phyloP scores from a whole-genome alignment of 2,329 filamentous ascomycete species.

The Dissoconium aciculare region DNA sequence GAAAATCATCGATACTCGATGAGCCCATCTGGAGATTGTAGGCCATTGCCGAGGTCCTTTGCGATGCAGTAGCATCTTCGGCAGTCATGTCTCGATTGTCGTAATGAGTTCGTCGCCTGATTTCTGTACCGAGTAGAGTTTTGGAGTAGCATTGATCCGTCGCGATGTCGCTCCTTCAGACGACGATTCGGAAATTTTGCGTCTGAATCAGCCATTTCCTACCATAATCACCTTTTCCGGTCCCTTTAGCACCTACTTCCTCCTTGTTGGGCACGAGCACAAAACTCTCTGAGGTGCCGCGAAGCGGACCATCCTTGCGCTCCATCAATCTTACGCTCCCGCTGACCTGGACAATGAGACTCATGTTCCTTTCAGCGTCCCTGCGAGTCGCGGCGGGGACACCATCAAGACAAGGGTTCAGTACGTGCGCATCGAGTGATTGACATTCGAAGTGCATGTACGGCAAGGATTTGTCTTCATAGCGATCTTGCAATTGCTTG shows the following conservation, averaged over 20 bases:
- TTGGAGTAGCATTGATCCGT: too few species aligned
- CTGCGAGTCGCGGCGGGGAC: conserved; percentile 18
- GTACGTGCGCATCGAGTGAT: conserved; percentile 60
- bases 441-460: conserved; percentile 56
- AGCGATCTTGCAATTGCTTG: conserved; percentile 51
- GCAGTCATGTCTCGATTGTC: too few species aligned
- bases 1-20: too few species aligned
- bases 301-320: conserved; percentile 43
- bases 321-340: conserved; percentile 55
- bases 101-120: too few species aligned
- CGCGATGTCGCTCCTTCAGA: too few species aligned
- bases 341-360: conserved; percentile 57
- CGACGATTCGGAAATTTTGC: conserved; percentile 31
- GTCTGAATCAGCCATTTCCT: conserved; percentile 28
- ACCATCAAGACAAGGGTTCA: conserved; percentile 42
- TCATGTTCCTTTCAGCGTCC: conserved; percentile 44
- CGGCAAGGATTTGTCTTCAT: conserved; percentile 47
- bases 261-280: conserved; percentile 52
- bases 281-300: conserved; percentile 66
- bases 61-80: too few species aligned
- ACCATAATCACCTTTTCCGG: conserved; percentile 19
- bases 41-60: too few species aligned
- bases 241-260: conserved; percentile 18
- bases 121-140: too few species aligned
- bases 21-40: too few species aligned